A percentile compares a stretch with the other conserved stretches of the same genome.
Conservation (phyloP, 257 asterid species). For the Solanum arcanum region DNA sequence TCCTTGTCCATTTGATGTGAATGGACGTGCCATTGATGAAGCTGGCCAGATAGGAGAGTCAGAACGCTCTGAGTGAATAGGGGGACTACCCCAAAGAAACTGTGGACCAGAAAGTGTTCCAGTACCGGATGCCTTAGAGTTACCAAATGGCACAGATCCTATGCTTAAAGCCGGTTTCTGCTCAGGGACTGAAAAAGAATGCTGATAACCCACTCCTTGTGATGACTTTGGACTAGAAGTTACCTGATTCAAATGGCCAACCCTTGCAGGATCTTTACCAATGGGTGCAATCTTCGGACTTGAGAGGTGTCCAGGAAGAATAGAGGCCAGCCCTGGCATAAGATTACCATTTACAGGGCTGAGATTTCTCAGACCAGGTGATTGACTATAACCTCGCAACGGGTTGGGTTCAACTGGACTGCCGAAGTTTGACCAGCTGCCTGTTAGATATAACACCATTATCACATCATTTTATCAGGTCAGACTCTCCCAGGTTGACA, state of each 20-base stretch:
- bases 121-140: conserved; percentile 52
- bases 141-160: conserved; percentile 34
- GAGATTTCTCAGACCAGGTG: conserved; percentile 48
- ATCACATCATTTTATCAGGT: not conserved
- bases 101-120: conserved; percentile 94
- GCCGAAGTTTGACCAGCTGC: conserved; percentile 75
- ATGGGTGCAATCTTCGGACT: conserved; percentile 87
- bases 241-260: conserved; percentile 27
- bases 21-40: conserved; percentile 35
- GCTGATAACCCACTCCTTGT: conserved; percentile 24
- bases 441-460: conserved; percentile 18
- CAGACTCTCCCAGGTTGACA: not conserved
- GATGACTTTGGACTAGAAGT: conserved; percentile 3
- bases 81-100: conserved; percentile 96
- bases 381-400: conserved; percentile 40
- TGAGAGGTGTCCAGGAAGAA: conserved; percentile 52
- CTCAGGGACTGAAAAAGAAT: conserved; percentile 33
- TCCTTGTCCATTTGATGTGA: conserved; percentile 38
- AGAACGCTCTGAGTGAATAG: conserved; percentile 44
- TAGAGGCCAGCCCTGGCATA: conserved; percentile 79
- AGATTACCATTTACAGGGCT: conserved; percentile 54
- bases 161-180: conserved; percentile 48
- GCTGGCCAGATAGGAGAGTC: conserved; percentile 51
- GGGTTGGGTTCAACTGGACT: conserved; percentile 72
- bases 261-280: conserved; percentile 59